phyloP scores from a whole-genome alignment of 768 basidiomycete genomes.

The Rhizopogon vulgaris region DNA sequence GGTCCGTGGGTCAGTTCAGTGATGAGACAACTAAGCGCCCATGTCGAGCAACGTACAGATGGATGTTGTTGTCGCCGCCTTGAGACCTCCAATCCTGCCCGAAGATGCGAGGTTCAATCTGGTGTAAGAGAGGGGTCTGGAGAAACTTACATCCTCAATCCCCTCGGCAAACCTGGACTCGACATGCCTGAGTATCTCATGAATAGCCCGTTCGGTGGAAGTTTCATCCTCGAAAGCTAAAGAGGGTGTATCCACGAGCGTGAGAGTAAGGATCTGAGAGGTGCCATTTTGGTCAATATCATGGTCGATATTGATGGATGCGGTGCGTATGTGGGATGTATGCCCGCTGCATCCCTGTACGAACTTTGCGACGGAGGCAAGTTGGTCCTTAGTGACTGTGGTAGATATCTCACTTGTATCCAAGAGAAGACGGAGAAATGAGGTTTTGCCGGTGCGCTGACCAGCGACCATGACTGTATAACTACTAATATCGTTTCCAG shows the following conservation, averaged over 20 bases:
- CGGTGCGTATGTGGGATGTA: constrained; percentile 65
- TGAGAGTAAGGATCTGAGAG: constrained; percentile 50
- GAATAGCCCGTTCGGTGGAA: constrained; percentile 54
- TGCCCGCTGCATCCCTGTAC: constrained; percentile 69
- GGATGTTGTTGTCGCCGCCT: constrained; percentile 71
- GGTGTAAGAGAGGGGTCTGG: constrained; percentile 13
- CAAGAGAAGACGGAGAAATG: constrained; percentile 79
- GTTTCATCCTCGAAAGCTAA: constrained; percentile 67
- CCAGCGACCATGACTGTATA: constrained; percentile 80
- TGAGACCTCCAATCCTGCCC: constrained; percentile 66
- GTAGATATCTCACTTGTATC: constrained; percentile 70
- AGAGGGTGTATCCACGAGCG: constrained; percentile 78
- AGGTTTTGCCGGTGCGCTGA: constrained; percentile 79
- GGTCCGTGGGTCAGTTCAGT: constrained; percentile 17
- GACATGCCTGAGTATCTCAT: constrained; percentile 65
- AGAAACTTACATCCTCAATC: constrained; percentile 65
- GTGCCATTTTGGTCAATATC: constrained; percentile 42
- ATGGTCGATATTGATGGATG: constrained; percentile 66
- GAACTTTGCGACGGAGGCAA: constrained; percentile 75
- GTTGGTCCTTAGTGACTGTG: constrained; percentile 63
- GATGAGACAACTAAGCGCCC: constrained; percentile 25
- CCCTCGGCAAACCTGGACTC: constrained; percentile 70
- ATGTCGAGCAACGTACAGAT: constrained; percentile 50
- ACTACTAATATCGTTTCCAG: constrained; percentile 23
- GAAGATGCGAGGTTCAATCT: constrained; percentile 14